Evolutionary conservation across 257 asterid genomes (phyloP), one percentile per base, ranked within the genome.

Genomic region (Capsicum chinense): DNA sequence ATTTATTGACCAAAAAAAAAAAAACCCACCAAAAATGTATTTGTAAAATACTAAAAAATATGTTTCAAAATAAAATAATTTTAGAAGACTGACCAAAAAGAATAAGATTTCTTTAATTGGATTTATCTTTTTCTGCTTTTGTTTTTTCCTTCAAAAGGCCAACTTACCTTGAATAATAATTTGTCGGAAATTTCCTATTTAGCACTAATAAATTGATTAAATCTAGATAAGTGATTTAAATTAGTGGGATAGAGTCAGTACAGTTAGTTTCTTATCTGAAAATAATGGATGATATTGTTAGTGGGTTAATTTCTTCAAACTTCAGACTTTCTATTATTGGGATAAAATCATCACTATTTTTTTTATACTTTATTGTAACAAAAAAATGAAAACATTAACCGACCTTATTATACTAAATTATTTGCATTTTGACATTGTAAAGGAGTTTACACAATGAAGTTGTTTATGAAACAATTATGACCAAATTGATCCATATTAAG

Each of bases 251-350:
- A n/a, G 58, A 71, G 6, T 10, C 37, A 13, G 56, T 71, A 71
- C n/a, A 71, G 5, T 47, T 47, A 47, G 79, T 37, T 47, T 37
- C 47, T 73, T 21, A 73, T 39, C 80, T 47, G 58, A 73, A 73
- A 47, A 73, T 73, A 47, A 73, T 73, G 15, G 80, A 47, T 47
- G 5, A 47, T 3, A 47, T n/a, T 17, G 17, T 71, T 47, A 71
- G 79, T 71, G 79, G 57, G 10, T 44, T 9, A 71, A 71, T 71
- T 44, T 71, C 79, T 44, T 71, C 37, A 44, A 44, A 71, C 39
- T 71, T 11, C 79, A 71, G 58, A 44, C 58, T 44, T 71, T n/a
- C 79, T n/a, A 19, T 44, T 44, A 44, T 5, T 5, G 15, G 9
- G 39, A 71, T 3, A 9, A 71, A 71, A 47, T 47, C 79, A 47